Evolutionary conservation across 768 basidiomycete species (phyloP).

Genomic region (Amanita exitialis): DNA sequence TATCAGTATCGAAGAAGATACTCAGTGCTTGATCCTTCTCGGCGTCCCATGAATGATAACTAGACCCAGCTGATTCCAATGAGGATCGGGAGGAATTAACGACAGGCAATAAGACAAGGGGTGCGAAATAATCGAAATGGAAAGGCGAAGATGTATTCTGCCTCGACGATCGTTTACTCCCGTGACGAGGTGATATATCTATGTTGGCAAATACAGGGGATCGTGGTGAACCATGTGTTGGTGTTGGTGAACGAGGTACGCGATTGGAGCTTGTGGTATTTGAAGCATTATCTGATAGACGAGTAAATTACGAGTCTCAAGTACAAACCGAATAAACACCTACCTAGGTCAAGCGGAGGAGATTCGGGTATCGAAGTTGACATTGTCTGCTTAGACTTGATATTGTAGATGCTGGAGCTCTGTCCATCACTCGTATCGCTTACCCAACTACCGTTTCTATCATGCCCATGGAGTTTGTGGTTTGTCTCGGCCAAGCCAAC

Average conservation of each 20-base stretch:
- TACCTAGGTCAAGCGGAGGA: slow-evolving; percentile 31
- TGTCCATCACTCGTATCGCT: slow-evolving; percentile 22
- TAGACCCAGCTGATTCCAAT: slow-evolving; percentile 71
- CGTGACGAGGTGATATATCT: slow-evolving; percentile 27
- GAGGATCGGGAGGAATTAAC: slow-evolving; percentile 74
- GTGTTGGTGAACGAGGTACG: slow-evolving; percentile 51
- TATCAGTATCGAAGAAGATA: slow-evolving; percentile 44
- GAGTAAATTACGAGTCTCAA: slow-evolving; percentile 19
- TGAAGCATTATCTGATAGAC: slow-evolving; percentile 40
- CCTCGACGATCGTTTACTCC: slow-evolving; percentile 41
- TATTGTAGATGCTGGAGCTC: background rate
- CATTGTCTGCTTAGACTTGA: slow-evolving; percentile 25
- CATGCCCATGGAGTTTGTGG: slow-evolving; percentile 29
- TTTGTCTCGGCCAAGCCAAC: slow-evolving; percentile 21
- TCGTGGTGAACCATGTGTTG: slow-evolving; percentile 46
- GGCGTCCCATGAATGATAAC: slow-evolving; percentile 75
- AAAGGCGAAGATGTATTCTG: slow-evolving; percentile 47
- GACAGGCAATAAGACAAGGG: slow-evolving; percentile 59
- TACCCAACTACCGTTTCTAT: slow-evolving; percentile 50
- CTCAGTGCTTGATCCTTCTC: slow-evolving; percentile 45
- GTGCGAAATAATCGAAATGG: slow-evolving; percentile 39
- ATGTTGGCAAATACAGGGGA: slow-evolving; percentile 46
- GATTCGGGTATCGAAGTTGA: slow-evolving; percentile 55
- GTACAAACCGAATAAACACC: background rate
- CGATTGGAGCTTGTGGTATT: slow-evolving; percentile 29